Evolutionary conservation across 495 filamentous ascomycete species (phyloP), one percentile per base, ranked within the genome.

Genomic region (Cryomyces antarcticus): DNA sequence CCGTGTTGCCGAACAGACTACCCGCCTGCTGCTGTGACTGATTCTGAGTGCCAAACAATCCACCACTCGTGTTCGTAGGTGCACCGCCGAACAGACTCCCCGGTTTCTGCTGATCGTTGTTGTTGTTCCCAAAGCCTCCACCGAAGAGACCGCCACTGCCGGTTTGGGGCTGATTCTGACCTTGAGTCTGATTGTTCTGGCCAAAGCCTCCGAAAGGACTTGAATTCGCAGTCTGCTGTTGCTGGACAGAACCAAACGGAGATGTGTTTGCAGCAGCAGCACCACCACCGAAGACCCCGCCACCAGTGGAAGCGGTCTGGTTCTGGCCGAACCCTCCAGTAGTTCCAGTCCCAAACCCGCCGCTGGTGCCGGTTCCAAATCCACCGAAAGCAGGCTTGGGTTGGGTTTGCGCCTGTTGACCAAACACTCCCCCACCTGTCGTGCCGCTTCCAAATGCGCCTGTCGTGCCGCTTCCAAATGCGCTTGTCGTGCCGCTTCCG

Each of bases 21-120:
- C 44, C 43, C 34, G 52, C 51, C 28, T 54, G 50, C 34, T 37
- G 36, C 31, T 47, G 29, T 44, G 42, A 37, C 33, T 43, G 45
- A 41, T 48, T 43, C 52, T 45, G 42, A 41, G 38, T 51, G 43
- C 69, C 73, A 45, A 73, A 75, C 29, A 75, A 49, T 27, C 68
- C 65, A 27, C 54, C 55, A 11, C 64, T 61, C 27, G 58, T 54
- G 10, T 53, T 56, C 1, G 60, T 52, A 37, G 52, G 61, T 6
- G 58, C 60, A 41, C 50, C 62, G n/a, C 72, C 73, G 52, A 84
- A 82, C 4, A 82, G 55, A 40, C 75, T 68, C 6, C 63, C 68
- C 9, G 76, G 68, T 39, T 73, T 71, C 43, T 67, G 70, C 48
- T 72, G 70, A 39, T 60, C 59, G 41, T 56, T 62, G 38, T 53